Percentiles rank a stretch among this genome's conserved stretches.
These are phyloP conservation scores for Aspergillus latus DNA, from an alignment of 2,329 filamentous ascomycete species.

Conservation along the genomic window DNA sequence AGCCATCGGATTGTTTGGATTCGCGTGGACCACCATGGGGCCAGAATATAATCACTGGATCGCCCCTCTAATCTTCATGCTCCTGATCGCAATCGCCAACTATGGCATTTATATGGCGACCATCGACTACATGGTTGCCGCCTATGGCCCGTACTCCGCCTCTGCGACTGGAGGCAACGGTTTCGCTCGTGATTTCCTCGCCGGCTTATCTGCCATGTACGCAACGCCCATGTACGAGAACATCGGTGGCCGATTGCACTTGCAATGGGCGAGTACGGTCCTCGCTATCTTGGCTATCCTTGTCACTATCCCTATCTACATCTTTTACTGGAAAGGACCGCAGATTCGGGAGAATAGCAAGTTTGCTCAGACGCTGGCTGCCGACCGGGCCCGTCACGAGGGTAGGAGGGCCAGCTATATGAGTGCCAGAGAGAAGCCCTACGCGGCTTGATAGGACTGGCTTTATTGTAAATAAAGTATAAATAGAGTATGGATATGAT, in stretches of 20 bases:
- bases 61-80: conserved; percentile 63
- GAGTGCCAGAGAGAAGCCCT: conserved; percentile 16
- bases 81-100: conserved; percentile 70
- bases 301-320: conserved; percentile 55
- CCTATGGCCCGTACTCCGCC: conserved; percentile 71
- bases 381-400: conserved; percentile 22
- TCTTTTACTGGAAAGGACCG: conserved; percentile 59
- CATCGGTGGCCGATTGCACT: conserved; percentile 43
- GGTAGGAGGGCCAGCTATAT: conserved; percentile 23
- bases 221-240: conserved; percentile 63
- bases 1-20: conserved; percentile 67
- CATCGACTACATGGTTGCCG: conserved; percentile 75
- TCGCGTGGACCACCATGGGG: conserved; percentile 66
- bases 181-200: conserved; percentile 70
- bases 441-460: neutral
- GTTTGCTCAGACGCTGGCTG: conserved; percentile 50
- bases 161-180: conserved; percentile 76
- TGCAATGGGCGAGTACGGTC: conserved; percentile 56
- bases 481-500: neutral
- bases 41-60: conserved; percentile 68
- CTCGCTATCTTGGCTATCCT: conserved; percentile 53
- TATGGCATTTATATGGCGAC: conserved; percentile 74
- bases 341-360: conserved; percentile 51
- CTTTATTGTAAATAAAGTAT: neutral
- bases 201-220: conserved; percentile 68